Evolutionary conservation across 1,284 basidiomycete genomes (phyloP).

Genomic region (Ceratobasidium theobromae): DNA sequence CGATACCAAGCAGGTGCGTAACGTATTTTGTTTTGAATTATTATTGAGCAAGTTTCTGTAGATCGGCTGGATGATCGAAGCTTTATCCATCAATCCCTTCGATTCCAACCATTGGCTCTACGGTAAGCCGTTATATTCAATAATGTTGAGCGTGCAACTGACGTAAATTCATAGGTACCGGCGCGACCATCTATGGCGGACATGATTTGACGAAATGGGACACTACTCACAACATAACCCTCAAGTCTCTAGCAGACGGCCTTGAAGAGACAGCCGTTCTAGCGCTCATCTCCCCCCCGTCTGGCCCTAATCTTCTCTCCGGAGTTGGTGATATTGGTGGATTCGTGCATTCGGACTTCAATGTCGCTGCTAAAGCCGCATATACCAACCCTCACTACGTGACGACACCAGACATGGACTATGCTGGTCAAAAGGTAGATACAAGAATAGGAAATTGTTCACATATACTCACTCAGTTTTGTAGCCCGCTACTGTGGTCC

Average conservation of each 20-base stretch:
- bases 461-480: not conserved
- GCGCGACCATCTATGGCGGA: constrained; percentile 49
- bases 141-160: not conserved
- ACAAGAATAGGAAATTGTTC: not conserved
- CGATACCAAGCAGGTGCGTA: constrained; percentile 14
- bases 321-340: constrained; percentile 54
- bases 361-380: constrained; percentile 47
- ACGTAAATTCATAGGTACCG: constrained; percentile 7
- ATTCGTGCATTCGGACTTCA: constrained; percentile 55
- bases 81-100: constrained; percentile 56
- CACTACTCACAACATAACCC: constrained; percentile 56
- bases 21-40: constrained; percentile 50
- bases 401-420: constrained; percentile 52
- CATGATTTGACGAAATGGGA: constrained; percentile 61
- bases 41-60: constrained; percentile 35
- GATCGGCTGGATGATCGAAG: constrained; percentile 49
- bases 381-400: constrained; percentile 55
- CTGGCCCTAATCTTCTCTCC: constrained; percentile 50
- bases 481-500: constrained; percentile 54
- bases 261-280: constrained; percentile 64
- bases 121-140: constrained; percentile 57
- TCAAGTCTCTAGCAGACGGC: constrained; percentile 61
- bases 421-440: constrained; percentile 50
- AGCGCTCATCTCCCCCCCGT: constrained; percentile 56
- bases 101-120: constrained; percentile 66